These are phyloP conservation scores for Paracoccidioides brasiliensis DNA, from an alignment of 2,329 filamentous ascomycete species.

Conservation along the genomic window DNA sequence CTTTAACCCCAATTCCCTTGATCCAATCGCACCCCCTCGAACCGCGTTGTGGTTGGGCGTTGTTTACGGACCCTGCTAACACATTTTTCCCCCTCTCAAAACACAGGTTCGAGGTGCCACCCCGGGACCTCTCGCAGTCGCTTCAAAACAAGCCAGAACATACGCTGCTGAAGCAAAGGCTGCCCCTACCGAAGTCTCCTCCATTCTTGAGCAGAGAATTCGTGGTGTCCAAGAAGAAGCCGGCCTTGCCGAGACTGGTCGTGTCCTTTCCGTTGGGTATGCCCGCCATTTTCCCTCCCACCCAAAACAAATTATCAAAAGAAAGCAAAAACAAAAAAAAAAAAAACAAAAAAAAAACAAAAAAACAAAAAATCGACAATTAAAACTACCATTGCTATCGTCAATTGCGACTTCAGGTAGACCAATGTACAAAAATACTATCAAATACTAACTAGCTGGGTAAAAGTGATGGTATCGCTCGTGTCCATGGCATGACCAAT, in stretches of 20 bases:
- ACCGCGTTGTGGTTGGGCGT: neutral
- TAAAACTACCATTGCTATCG: neutral
- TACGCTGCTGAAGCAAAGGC: constrained; percentile 94
- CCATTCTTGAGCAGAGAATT: constrained; percentile 98
- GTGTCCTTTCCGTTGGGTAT: constrained; percentile 97
- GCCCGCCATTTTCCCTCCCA: constrained; percentile 37
- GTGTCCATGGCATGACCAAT: constrained; percentile 99
- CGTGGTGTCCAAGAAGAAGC: constrained; percentile 96
- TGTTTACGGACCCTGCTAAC: constrained; percentile 31
- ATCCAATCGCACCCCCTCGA: constrained; percentile 10
- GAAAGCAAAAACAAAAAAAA: constrained; percentile 21
- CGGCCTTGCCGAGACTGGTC: constrained; percentile 92
- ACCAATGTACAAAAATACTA: neutral
- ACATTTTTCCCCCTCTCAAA: constrained; percentile 25
- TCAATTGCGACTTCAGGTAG: neutral
- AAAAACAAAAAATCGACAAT: neutral
- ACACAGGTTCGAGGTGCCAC: constrained; percentile 73
- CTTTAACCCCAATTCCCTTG: constrained; percentile 13
- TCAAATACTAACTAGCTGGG: neutral
- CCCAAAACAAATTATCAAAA: constrained; percentile 2
- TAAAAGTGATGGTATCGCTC: constrained; percentile 96
- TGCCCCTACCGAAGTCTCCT: constrained; percentile 93
- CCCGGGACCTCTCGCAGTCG: constrained; percentile 61
- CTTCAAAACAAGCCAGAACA: constrained; percentile 61
- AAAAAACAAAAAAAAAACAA: constrained; percentile 20